Conservation (phyloP, 2,329 filamentous ascomycete genomes). For the Cadophora gregata region DNA sequence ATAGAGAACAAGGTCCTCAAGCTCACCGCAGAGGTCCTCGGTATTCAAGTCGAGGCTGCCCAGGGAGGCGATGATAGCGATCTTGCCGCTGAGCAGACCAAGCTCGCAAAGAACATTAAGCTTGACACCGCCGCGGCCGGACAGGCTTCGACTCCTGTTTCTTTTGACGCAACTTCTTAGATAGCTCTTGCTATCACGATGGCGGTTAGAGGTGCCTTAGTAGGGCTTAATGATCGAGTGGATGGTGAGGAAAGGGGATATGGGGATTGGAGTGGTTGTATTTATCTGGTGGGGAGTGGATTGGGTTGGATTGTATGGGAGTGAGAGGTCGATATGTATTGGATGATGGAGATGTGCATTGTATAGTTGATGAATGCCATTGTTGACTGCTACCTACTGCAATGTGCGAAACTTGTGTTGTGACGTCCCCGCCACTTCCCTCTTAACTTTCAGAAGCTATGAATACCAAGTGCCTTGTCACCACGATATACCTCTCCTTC, state of each 20-base stretch:
- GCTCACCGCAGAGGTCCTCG: constrained; percentile 57
- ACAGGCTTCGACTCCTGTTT: constrained; percentile 49
- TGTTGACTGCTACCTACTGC: neutral
- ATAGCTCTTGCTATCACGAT: neutral
- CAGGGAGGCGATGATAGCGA: constrained; percentile 53
- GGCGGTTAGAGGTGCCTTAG: neutral
- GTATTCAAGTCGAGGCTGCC: constrained; percentile 56
- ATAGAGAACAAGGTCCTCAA: constrained; percentile 67
- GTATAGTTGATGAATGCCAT: constrained; percentile 16
- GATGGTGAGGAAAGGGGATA: neutral
- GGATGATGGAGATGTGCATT: constrained; percentile 14
- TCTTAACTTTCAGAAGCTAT: too few relatives aligned
- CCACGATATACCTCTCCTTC: too few relatives aligned
- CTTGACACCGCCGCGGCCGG: constrained; percentile 56
- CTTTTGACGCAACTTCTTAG: constrained; percentile 45
- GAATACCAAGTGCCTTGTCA: too few relatives aligned
- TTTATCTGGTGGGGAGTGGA: neutral
- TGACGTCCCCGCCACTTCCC: neutral
- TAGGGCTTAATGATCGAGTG: neutral
- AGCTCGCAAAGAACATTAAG: constrained; percentile 59
- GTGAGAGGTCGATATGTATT: neutral
- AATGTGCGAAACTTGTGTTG: neutral
- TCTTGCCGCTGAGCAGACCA: constrained; percentile 54
- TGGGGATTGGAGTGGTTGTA: neutral
- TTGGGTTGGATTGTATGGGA: neutral